Evolutionary conservation across 257 asterid genomes (phyloP), one percentile per base, ranked within the genome.

Genomic region (Solanum acaule): DNA sequence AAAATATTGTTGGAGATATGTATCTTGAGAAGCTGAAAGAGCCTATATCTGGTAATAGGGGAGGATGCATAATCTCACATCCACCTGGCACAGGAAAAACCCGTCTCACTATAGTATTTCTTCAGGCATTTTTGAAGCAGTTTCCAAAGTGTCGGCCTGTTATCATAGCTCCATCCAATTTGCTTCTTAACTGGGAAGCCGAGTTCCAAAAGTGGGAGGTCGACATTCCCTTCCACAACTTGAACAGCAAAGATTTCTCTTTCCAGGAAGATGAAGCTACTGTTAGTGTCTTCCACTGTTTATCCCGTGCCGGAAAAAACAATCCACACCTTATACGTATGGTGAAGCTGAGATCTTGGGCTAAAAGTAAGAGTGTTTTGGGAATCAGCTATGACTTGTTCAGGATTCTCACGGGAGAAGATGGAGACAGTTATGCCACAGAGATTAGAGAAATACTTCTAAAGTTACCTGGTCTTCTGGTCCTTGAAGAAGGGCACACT

Each of bases 51-150:
- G 38, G 49, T 6, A 91, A 89, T 2, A 95, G 98, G 63, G 88
- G 92, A 10, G 98, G 99, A 87, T 94, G 98, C 93, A 94, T 96
- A 59, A 94, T 96, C 76, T 95, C 98, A 5, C 99, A 96, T 71
- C 97, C 95, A 6, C 99, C 98, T n/a, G 98, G 98, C 35, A 95
- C 98, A 0, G 98, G 99, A 84, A 94, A 96, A 89, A 93, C 97
- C 81, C 93, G 93, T 22, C 93, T 95, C 52, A 90, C 95, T 11
- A 90, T 96, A 40, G 95, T 93, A 46, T 95, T 96, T 85, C 93
- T 94, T 88, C 93, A 91, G 76, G 86, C 98, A 10, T 92, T 94
- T 87, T 63, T 95, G 93, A 92, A 83, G 46, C 91, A 92, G 11
- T 92, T 94, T 85, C 96, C 98, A 1, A 79, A 65, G 22, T 94